Evolutionary conservation across 192 early-diverging fungal genomes (phyloP).

Genomic region (Backusella australiensis): DNA sequence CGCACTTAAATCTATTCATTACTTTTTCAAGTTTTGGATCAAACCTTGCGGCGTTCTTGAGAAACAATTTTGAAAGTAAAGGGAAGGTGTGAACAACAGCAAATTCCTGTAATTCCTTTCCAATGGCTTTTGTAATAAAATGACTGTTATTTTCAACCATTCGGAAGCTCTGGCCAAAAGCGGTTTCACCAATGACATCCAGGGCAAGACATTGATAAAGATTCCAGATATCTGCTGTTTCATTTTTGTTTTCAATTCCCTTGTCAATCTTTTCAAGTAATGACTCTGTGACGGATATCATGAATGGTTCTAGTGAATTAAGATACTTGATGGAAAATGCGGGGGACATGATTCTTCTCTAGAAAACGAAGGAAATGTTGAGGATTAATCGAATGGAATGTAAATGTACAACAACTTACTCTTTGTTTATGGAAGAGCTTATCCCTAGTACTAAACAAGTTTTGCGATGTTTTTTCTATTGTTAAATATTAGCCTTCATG

Average conservation of each 20-base stretch:
- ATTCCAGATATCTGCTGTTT: conserved; percentile 39
- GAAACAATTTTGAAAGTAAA: not conserved
- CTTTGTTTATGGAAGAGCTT: conserved; percentile 39
- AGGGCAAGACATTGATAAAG: conserved; percentile 34
- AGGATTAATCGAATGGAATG: not conserved
- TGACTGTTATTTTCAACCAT: conserved; percentile 43
- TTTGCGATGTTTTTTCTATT: conserved; percentile 2
- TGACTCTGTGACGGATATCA: conserved; percentile 25
- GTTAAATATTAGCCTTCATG: not conserved
- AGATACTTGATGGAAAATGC: conserved; percentile 50
- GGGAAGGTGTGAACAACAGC: not conserved
- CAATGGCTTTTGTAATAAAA: conserved; percentile 32
- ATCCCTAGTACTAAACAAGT: conserved; percentile 30
- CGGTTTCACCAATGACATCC: conserved; percentile 52
- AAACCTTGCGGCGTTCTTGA: not conserved
- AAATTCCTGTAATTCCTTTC: not conserved
- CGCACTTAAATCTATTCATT: not conserved
- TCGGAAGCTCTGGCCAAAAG: conserved; percentile 49
- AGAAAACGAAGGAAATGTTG: not conserved
- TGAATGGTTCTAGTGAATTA: conserved; percentile 41
- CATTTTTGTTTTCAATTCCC: conserved; percentile 18
- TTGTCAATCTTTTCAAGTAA: conserved; percentile 33
- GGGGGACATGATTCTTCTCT: conserved; percentile 49
- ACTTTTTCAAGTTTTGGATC: conserved; percentile 2
- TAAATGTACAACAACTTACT: conserved; percentile 3